These are phyloP conservation scores for Boletus albobrunnescens DNA, from an alignment of 1,284 basidiomycete genomes.

Conservation along the genomic window DNA sequence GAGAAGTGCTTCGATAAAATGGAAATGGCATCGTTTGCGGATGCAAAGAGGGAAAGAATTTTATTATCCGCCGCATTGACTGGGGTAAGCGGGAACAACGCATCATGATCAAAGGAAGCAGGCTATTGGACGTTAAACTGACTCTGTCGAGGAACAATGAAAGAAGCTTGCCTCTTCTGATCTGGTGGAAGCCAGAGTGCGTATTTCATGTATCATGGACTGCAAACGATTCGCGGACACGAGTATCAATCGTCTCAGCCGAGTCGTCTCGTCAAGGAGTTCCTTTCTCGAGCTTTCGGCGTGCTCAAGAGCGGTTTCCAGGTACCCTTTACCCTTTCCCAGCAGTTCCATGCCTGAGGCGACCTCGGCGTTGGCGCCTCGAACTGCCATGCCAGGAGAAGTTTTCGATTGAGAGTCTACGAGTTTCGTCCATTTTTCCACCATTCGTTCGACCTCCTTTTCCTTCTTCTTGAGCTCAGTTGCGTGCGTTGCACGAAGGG, in stretches of 20 bases:
- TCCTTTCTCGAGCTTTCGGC: constrained; percentile 65
- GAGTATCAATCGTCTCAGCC: constrained; percentile 66
- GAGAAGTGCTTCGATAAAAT: constrained; percentile 21
- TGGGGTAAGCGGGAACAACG: constrained; percentile 60
- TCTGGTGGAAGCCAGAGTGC: constrained; percentile 33
- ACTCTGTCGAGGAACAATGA: neutral
- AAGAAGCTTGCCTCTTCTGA: constrained; percentile 43
- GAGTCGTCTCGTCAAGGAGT: constrained; percentile 67
- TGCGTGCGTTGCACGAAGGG: constrained; percentile 61
- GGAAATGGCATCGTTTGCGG: constrained; percentile 40
- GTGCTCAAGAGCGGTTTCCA: constrained; percentile 72
- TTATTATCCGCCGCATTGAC: constrained; percentile 51
- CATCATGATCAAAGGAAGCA: constrained; percentile 31
- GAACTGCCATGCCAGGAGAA: constrained; percentile 46
- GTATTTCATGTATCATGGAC: constrained; percentile 46
- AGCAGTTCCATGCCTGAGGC: constrained; percentile 46
- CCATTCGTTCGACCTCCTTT: constrained; percentile 72
- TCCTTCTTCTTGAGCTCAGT: constrained; percentile 80
- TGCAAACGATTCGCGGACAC: constrained; percentile 68
- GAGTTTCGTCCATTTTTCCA: constrained; percentile 74
- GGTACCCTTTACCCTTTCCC: constrained; percentile 50
- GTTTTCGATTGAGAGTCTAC: constrained; percentile 60
- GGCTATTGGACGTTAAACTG: constrained; percentile 23
- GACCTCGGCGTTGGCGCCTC: constrained; percentile 51
- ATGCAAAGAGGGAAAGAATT: constrained; percentile 45